These are phyloP conservation scores for Claviceps paspali DNA, from an alignment of 2,329 filamentous ascomycete species.

Conservation along the genomic window DNA sequence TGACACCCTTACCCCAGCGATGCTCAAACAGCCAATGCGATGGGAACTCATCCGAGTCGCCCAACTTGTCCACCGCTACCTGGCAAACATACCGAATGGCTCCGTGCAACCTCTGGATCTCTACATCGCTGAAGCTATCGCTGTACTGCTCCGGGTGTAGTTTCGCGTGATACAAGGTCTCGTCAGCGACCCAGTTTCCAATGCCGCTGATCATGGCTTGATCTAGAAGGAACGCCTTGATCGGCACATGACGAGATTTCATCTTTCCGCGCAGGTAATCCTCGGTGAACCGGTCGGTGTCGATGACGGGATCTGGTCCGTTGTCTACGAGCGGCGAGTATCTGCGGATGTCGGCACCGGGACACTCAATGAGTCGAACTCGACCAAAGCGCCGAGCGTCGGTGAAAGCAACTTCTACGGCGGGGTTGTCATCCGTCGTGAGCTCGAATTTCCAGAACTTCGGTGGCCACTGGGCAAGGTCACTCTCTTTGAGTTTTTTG, in stretches of 20 bases:
- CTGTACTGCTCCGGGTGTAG: constrained; percentile 90
- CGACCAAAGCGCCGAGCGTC: constrained; percentile 68
- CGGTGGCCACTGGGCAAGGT: constrained; percentile 63
- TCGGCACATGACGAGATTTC: constrained; percentile 61
- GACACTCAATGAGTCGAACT: constrained; percentile 69
- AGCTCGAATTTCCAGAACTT: constrained; percentile 79
- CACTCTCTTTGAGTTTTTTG: constrained; percentile 47
- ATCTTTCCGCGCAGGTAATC: constrained; percentile 61
- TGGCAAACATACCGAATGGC: constrained; percentile 67
- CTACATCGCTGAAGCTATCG: constrained; percentile 57
- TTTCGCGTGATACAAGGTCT: constrained; percentile 76
- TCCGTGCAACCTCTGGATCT: constrained; percentile 57
- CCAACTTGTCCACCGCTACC: constrained; percentile 61
- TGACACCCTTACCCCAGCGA: constrained; percentile 82
- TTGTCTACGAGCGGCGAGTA: constrained; percentile 75
- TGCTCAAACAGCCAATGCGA: constrained; percentile 78
- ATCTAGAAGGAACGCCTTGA: constrained; percentile 80
- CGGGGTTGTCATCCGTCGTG: constrained; percentile 39
- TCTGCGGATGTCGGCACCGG: constrained; percentile 58
- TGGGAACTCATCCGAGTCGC: constrained; percentile 73
- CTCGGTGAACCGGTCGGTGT: constrained; percentile 61
- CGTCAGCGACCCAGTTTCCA: constrained; percentile 95
- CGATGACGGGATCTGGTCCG: constrained; percentile 80
- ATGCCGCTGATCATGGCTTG: constrained; percentile 83
- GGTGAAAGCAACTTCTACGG: constrained; percentile 59